Evolutionary conservation across 495 filamentous ascomycete species (phyloP).

Genomic region (Poronia punctata): DNA sequence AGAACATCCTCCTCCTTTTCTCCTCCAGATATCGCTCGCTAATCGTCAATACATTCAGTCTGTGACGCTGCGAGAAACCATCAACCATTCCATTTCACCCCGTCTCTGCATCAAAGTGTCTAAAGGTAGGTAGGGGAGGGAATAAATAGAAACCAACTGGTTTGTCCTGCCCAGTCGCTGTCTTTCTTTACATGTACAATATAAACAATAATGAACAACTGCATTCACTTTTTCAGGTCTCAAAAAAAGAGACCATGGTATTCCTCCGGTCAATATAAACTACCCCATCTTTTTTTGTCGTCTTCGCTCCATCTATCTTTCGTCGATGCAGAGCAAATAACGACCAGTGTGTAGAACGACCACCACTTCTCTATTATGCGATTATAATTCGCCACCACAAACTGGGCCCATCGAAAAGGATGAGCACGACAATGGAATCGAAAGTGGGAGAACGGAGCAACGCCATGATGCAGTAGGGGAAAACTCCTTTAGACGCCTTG

Average conservation of each 20-base stretch:
- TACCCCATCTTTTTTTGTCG: background rate
- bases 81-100: background rate
- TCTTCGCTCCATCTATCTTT: no score
- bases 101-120: conserved; percentile 1
- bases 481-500: conserved; percentile 4
- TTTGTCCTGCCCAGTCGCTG: background rate
- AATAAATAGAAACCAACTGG: conserved; percentile 3
- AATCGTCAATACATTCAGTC: conserved; percentile 8
- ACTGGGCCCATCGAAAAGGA: background rate
- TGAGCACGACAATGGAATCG: background rate
- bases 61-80: conserved; percentile 3
- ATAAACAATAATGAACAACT: background rate
- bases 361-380: conserved; percentile 5
- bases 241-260: no score
- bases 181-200: conserved; percentile 7
- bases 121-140: no score
- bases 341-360: background rate
- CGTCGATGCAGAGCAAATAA: conserved; percentile 5
- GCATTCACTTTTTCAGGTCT: no score
- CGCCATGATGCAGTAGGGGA: conserved; percentile 9
- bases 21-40: background rate
- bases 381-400: background rate
- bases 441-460: conserved; percentile 3
- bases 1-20: background rate
- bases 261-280: no score